Evolutionary conservation across 805 yeast genomes (phyloP).

Genomic region (Saccharomycopsis microspora): DNA sequence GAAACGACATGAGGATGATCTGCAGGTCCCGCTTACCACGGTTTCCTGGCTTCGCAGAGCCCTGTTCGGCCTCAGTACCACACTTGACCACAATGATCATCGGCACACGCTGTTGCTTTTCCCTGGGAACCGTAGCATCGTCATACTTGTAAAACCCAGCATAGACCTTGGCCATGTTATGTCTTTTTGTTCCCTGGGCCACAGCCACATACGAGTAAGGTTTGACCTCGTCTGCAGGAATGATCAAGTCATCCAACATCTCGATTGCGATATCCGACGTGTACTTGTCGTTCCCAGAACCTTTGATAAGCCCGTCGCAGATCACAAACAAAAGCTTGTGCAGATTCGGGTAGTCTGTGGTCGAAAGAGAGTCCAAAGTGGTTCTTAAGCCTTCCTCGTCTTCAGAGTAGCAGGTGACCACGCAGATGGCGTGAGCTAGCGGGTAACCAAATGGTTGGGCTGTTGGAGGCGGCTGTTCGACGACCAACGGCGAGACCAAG

Average conservation of each 20-base stretch:
- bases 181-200: slow-evolving; percentile 88
- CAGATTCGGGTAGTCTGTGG: slow-evolving; percentile 91
- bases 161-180: slow-evolving; percentile 94
- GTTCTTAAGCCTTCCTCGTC: slow-evolving; percentile 78
- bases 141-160: slow-evolving; percentile 89
- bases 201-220: slow-evolving; percentile 91
- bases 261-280: slow-evolving; percentile 86
- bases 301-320: slow-evolving; percentile 92
- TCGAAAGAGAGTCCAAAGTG: slow-evolving; percentile 86
- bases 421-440: slow-evolving; percentile 57
- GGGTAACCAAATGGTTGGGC: slow-evolving; percentile 84
- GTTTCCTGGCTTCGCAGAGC: slow-evolving; percentile 73
- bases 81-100: slow-evolving; percentile 71
- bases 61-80: slow-evolving; percentile 75
- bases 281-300: slow-evolving; percentile 77
- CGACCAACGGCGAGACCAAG: slow-evolving; percentile 61
- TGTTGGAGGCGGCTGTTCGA: slow-evolving; percentile 84
- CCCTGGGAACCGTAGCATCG: slow-evolving; percentile 59
- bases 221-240: slow-evolving; percentile 63
- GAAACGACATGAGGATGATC: slow-evolving; percentile 78
- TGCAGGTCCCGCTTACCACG: slow-evolving; percentile 96
- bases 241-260: slow-evolving; percentile 74
- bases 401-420: slow-evolving; percentile 93
- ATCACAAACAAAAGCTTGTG: slow-evolving; percentile 78
- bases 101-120: slow-evolving; percentile 81